These are phyloP conservation scores for Cyberlindnera mississippiensis DNA, from an alignment of 805 yeast species.

Conservation along the genomic window DNA sequence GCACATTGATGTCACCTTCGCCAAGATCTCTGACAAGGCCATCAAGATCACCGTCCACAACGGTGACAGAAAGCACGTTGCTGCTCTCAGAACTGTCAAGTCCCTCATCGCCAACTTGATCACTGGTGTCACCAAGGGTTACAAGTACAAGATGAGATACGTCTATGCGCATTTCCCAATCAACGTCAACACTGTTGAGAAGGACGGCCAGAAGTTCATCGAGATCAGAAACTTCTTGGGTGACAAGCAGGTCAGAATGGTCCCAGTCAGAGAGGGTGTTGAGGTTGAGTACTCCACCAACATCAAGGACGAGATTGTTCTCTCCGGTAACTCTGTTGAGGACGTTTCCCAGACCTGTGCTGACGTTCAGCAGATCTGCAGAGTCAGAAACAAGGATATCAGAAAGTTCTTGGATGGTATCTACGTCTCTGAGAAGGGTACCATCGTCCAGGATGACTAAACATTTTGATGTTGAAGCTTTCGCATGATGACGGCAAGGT, in stretches of 20 bases:
- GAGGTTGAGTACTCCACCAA: slow-evolving; percentile 70
- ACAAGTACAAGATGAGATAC: slow-evolving; percentile 99
- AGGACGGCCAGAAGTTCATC: slow-evolving; percentile 67
- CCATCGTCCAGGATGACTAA: slow-evolving; percentile 63
- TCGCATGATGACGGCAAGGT: background rate
- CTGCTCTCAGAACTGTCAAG: slow-evolving; percentile 97
- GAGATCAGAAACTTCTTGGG: slow-evolving; percentile 99
- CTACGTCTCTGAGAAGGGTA: slow-evolving; percentile 95
- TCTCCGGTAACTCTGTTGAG: slow-evolving; percentile 94
- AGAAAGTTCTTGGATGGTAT: slow-evolving; percentile 99
- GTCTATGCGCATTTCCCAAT: slow-evolving; percentile 99
- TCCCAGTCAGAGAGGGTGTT: slow-evolving; percentile 87
- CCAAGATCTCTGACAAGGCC: slow-evolving; percentile 64
- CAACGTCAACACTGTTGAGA: slow-evolving; percentile 87
- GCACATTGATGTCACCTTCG: slow-evolving; percentile 93
- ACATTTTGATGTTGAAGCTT: background rate
- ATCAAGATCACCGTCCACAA: slow-evolving; percentile 92
- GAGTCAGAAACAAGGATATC: slow-evolving; percentile 99
- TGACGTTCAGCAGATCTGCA: slow-evolving; percentile 95
- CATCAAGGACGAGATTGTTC: slow-evolving; percentile 92
- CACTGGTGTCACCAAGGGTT: slow-evolving; percentile 98
- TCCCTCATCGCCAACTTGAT: slow-evolving; percentile 90
- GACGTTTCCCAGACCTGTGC: slow-evolving; percentile 98
- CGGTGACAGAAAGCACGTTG: slow-evolving; percentile 99
- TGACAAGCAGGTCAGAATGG: slow-evolving; percentile 93